Base-by-base conservation (phyloP, 176 grass and related monocot species). In the Neostapfia colusana region DNA sequence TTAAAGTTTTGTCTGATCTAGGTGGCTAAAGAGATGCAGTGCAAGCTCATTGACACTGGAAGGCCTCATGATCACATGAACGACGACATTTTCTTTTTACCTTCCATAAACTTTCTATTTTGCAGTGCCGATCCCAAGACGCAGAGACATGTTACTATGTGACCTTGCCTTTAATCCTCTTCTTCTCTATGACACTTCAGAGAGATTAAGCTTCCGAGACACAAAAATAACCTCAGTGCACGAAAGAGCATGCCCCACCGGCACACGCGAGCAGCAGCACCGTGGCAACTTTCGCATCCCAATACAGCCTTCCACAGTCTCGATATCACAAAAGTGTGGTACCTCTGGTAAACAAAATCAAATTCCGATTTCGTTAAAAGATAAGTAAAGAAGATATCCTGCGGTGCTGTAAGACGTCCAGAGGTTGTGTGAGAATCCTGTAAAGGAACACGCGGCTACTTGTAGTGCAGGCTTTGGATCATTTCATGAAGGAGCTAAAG, bases 401-500 rank as follows among this genome's bases (percentile, higher is more conserved):
- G 78, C n/a, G 57, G 81, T 79, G 85, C 73, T 85, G 84, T 76
- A 87, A 83, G 85, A 90, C 74, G 69, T 83, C 69, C 18, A 78
- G 78, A 70, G 84, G 48, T 72, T 84, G 85, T 94, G 85, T 58
- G 51, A 84, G 92, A 94, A 94, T 94, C 88, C 68, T 57, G 67
- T 69, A 91, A 94, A 94, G 92, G 61, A 46, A 88, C 78, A 86
- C 75, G 79, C 56, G 67, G 85, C 88, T 91, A 94, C 88, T 91
- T 94, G 88, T 88, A 91, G 85, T 60, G 20, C 76, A 86, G 92
- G 88, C 88, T 94, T 94, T 91, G 92, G 88, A 94, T 94, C 92
- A 75, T 94, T 94, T 94, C 81, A 90, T 75, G 81, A 66, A 86
- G 88, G 71, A 63, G 70, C 73, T 76, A 79, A 85, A 79, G 80